A percentile compares a stretch with the other conserved stretches of the same genome.
These are phyloP conservation scores for Vigna nakashimae DNA, from an alignment of 306 rosid species.

Conservation along the genomic window DNA sequence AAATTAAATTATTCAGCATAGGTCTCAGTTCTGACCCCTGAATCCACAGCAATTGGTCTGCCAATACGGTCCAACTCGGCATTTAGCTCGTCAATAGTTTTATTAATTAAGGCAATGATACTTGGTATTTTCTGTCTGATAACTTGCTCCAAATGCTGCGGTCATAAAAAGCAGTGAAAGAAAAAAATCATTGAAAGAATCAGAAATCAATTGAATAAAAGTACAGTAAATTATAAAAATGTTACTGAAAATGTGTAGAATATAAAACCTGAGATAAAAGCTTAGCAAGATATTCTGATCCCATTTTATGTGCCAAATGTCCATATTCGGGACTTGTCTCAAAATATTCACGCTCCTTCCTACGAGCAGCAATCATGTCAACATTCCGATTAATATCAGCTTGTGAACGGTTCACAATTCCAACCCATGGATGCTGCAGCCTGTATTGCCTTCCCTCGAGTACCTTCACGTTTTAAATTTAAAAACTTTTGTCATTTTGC, in stretches of 20 bases:
- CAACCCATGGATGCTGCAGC: conserved; percentile 99
- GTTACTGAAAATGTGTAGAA: conserved; percentile 23
- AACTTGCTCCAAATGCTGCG: conserved; percentile 95
- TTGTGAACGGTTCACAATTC: conserved; percentile 98
- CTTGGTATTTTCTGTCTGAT: conserved; percentile 99
- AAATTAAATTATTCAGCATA: conserved; percentile 36
- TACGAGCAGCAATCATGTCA: conserved; percentile 94
- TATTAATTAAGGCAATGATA: conserved; percentile 90
- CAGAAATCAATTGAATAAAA: conserved; percentile 30
- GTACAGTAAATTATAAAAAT: not conserved
- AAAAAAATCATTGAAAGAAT: conserved; percentile 17
- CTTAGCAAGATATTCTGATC: conserved; percentile 96
- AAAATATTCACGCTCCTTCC: conserved; percentile 90
- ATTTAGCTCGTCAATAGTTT: conserved; percentile 91
- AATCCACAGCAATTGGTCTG: conserved; percentile 90
- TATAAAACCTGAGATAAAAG: conserved; percentile 86
- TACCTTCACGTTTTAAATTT: conserved; percentile 67
- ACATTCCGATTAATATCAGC: conserved; percentile 95
- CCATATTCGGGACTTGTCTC: conserved; percentile 98
- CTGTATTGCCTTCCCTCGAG: conserved; percentile 93
- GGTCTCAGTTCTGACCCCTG: conserved; percentile 75
- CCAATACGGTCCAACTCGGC: conserved; percentile 99
- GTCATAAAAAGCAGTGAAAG: conserved; percentile 37
- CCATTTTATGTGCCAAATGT: conserved; percentile 97
- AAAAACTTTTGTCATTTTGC: conserved; percentile 39